These are phyloP conservation scores for Ogataea pini DNA, from an alignment of 805 yeast species.

Conservation along the genomic window DNA sequence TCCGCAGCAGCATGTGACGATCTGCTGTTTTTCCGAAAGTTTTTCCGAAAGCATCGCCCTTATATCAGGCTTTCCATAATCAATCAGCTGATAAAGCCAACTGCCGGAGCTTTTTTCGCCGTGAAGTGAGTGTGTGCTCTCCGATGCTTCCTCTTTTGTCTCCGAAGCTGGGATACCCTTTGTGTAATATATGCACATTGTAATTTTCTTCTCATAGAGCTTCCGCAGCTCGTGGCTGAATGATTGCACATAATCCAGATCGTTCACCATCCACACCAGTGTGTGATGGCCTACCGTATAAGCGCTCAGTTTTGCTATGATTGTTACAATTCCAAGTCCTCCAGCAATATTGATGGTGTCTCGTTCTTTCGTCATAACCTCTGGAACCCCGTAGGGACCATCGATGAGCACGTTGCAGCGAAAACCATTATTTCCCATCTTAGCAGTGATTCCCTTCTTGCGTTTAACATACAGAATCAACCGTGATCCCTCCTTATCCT, in stretches of 20 bases:
- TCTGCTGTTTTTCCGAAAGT: not conserved
- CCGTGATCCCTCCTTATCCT: slow-evolving; percentile 26
- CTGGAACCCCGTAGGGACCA: slow-evolving; percentile 63
- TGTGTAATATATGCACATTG: not conserved
- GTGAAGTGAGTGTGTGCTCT: not conserved
- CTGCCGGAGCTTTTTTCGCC: not conserved
- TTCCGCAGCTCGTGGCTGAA: not conserved
- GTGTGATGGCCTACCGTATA: not conserved
- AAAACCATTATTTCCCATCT: slow-evolving; percentile 11
- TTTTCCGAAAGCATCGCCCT: slow-evolving; percentile 4
- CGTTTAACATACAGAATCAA: slow-evolving; percentile 46
- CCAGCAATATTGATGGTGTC: slow-evolving; percentile 23
- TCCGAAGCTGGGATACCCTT: not conserved
- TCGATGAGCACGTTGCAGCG: slow-evolving; percentile 45
- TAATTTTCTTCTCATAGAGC: not conserved
- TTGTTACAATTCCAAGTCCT: slow-evolving; percentile 26
- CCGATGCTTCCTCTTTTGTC: not conserved
- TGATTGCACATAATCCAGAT: slow-evolving; percentile 1
- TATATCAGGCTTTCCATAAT: slow-evolving; percentile 8
- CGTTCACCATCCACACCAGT: slow-evolving; percentile 25
- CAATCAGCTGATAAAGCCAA: not conserved
- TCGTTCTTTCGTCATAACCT: slow-evolving; percentile 5
- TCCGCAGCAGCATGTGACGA: slow-evolving; percentile 12
- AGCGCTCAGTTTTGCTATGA: slow-evolving; percentile 16
- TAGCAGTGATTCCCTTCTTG: slow-evolving; percentile 52